These are phyloP conservation scores for Chaetomiaceae sp. DNA, from an alignment of 2,329 filamentous ascomycete species.

Conservation along the genomic window DNA sequence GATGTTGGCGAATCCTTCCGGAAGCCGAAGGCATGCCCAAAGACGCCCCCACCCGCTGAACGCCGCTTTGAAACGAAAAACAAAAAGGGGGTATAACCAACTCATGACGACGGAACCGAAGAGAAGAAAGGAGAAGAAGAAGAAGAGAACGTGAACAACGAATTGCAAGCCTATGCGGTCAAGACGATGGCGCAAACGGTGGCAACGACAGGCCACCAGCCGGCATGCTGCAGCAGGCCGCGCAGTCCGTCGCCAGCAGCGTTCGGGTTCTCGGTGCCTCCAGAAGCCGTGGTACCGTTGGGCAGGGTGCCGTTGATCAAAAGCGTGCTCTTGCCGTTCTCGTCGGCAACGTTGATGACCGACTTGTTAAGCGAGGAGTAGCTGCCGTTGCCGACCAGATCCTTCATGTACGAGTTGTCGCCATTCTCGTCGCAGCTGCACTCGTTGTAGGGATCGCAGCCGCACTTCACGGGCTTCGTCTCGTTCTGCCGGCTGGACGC, in stretches of 20 bases:
- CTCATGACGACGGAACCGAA: too few species aligned
- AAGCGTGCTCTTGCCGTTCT: conserved; percentile 59
- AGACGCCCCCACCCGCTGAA: too few species aligned
- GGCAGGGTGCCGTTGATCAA: conserved; percentile 71
- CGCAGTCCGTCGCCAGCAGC: conserved; percentile 31
- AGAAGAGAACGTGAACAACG: neutral
- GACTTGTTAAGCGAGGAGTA: conserved; percentile 54
- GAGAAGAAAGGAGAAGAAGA: too few species aligned
- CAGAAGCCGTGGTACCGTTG: conserved; percentile 55
- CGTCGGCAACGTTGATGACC: conserved; percentile 54
- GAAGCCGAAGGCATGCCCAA: too few species aligned
- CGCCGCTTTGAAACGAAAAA: too few species aligned
- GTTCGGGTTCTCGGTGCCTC: conserved; percentile 37
- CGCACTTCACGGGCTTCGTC: conserved; percentile 54
- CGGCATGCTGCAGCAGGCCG: conserved; percentile 34
- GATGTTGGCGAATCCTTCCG: too few species aligned
- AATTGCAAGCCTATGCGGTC: conserved; percentile 29
- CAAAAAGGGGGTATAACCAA: too few species aligned
- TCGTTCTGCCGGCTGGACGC: conserved; percentile 46
- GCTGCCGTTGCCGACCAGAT: conserved; percentile 60
- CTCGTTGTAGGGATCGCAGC: conserved; percentile 48
- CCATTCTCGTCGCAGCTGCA: conserved; percentile 61
- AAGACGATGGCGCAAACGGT: conserved; percentile 41
- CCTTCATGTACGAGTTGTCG: conserved; percentile 51
- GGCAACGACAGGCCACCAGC: conserved; percentile 45